These are phyloP conservation scores for Kurtzmaniella quercitrusa DNA, from an alignment of 1,139 yeast genomes.

Conservation along the genomic window DNA sequence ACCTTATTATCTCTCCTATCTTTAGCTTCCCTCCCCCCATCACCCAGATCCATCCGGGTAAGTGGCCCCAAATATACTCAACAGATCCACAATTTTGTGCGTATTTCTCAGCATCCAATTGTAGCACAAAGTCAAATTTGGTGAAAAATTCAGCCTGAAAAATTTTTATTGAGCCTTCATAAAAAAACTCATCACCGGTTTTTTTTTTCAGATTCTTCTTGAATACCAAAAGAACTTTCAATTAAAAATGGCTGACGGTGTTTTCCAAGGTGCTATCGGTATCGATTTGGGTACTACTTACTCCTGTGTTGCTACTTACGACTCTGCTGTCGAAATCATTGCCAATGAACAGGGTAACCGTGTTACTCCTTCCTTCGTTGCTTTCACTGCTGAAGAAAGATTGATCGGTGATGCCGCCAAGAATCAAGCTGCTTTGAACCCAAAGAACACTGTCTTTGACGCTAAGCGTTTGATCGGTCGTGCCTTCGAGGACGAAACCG, in stretches of 20 bases:
- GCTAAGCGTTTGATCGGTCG: conserved; percentile 84
- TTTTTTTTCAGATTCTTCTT: conserved; percentile 8
- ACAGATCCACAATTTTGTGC: background rate
- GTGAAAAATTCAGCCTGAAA: background rate
- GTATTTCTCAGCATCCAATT: background rate
- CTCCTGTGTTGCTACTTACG: conserved; percentile 80
- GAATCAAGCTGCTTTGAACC: conserved; percentile 98
- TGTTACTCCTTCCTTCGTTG: conserved; percentile 97
- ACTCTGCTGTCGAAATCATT: conserved; percentile 67
- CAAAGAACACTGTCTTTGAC: conserved; percentile 93
- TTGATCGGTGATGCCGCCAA: conserved; percentile 98
- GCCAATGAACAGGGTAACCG: conserved; percentile 54
- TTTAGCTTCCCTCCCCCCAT: background rate
- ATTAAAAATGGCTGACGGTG: conserved; percentile 89
- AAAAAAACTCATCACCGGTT: conserved; percentile 3
- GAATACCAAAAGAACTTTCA: conserved; percentile 39
- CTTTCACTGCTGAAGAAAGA: conserved; percentile 96
- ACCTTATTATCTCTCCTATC: too few relatives aligned
- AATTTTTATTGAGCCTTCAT: conserved; percentile 2
- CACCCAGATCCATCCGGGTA: background rate
- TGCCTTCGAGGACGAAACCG: conserved; percentile 40
- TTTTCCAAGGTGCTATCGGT: conserved; percentile 95
- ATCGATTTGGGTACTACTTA: conserved; percentile 84
- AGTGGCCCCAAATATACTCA: background rate
- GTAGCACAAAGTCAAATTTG: background rate